Base-by-base conservation (phyloP, 306 rosid species). In the Sindora glabra region DNA sequence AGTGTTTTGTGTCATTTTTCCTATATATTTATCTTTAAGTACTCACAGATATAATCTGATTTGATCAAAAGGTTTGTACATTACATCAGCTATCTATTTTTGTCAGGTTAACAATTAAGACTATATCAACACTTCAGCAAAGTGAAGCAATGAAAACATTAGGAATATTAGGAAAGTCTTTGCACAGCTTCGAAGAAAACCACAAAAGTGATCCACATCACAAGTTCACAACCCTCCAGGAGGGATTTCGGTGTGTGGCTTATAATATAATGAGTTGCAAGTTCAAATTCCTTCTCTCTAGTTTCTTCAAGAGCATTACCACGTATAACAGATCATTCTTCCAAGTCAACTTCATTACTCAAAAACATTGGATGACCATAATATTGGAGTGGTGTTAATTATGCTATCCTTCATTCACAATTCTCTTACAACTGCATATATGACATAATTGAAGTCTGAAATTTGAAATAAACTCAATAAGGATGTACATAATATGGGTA, bases 191-290 rank as follows among this genome's bases (percentile, higher is more conserved):
- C 37, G 82, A 11, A 89, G 81, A 78, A 88, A 92, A 68, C 71
- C 62, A 52, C 94, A 92, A 3, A 92, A 85, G 52, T 32, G 72
- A 8, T 86, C 72, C 0, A 69, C 72, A 24, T 82, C 84, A 55
- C n/a, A n/a, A n/a, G n/a, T n/a, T n/a, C n/a, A n/a, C 82, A 81
- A 9, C 85, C 90, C 62, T 83, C 90, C 5, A 92, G 80, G 16
- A 92, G 88, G 67, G 81, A 62, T 78, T 92, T 81, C 69, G 89
- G 11, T 30, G 85, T 82, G 85, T 92, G 99, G 77, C 99, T 92
- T 8, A 92, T 62, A 57, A 83, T 80, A 75, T 86, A 92, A 74
- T 92, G 94, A 5, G 95, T 88, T 8, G 98, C 94, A 65, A 92
- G 81, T 46, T 92, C 88, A 50, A 81, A 73, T 62, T 92, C 96